These are phyloP conservation scores for Entophlyctis helioformis DNA, from an alignment of 192 early-diverging fungal genomes.

Conservation along the genomic window DNA sequence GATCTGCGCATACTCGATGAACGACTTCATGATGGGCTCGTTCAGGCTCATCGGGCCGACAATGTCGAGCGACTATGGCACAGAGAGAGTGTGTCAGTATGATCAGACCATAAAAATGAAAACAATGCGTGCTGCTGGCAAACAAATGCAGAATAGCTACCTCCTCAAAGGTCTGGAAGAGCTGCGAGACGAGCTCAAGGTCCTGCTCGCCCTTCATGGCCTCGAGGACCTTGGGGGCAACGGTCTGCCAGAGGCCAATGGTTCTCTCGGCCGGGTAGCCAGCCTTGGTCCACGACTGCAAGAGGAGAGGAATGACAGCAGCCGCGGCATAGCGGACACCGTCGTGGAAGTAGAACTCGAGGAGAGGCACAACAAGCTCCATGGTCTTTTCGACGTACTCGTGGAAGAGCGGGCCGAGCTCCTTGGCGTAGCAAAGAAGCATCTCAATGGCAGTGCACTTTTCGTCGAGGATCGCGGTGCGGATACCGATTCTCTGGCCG, in stretches of 20 bases:
- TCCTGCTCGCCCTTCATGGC: constrained; percentile 74
- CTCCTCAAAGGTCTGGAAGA: constrained; percentile 61
- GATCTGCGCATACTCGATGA: constrained; percentile 51
- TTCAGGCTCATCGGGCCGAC: constrained; percentile 55
- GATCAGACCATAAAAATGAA: constrained; percentile 14
- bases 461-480: constrained; percentile 90
- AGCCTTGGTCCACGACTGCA: constrained; percentile 37
- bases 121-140: too few relatives aligned
- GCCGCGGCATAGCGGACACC: constrained; percentile 87
- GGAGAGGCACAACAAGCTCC: constrained; percentile 75
- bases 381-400: constrained; percentile 73
- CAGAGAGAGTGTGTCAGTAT: too few relatives aligned
- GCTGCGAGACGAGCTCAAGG: constrained; percentile 59
- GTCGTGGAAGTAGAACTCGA: constrained; percentile 98
- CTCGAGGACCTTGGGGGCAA: constrained; percentile 66
- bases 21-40: constrained; percentile 52
- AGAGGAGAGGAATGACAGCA: constrained; percentile 64
- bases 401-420: constrained; percentile 80
- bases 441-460: constrained; percentile 98
- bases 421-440: constrained; percentile 86
- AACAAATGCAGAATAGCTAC: constrained; percentile 2
- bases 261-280: constrained; percentile 19
- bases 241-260: constrained; percentile 55
- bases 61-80: constrained; percentile 57
- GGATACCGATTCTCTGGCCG: constrained; percentile 85